These are phyloP conservation scores for Cercospora sp. DNA, from an alignment of 2,329 filamentous ascomycete genomes.

Conservation along the genomic window DNA sequence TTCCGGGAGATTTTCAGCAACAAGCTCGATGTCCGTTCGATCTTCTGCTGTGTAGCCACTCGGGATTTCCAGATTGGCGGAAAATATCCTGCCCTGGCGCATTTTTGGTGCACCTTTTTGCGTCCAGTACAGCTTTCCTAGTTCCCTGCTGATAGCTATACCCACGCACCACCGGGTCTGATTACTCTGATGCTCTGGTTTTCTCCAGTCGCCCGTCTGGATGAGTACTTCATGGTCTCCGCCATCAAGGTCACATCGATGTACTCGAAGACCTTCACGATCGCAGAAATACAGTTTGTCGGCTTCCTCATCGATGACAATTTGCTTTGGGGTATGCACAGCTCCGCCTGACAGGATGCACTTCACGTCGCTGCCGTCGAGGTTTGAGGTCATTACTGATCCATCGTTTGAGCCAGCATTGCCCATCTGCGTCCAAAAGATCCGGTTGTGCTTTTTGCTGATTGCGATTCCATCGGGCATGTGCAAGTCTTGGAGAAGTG, in stretches of 20 bases:
- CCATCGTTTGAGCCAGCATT: constrained; percentile 28
- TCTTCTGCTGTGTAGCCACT: constrained; percentile 31
- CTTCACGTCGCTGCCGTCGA: constrained; percentile 51
- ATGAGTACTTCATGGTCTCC: constrained; percentile 43
- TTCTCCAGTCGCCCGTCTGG: constrained; percentile 41
- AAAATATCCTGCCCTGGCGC: constrained; percentile 54
- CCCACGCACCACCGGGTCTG: constrained; percentile 48
- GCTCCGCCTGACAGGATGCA: constrained; percentile 48
- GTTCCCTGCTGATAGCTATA: constrained; percentile 48
- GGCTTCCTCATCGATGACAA: constrained; percentile 35
- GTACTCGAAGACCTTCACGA: constrained; percentile 46
- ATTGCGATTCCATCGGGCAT: constrained; percentile 40
- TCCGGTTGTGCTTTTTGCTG: constrained; percentile 21
- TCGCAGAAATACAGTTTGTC: constrained; percentile 47
- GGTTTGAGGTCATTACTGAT: constrained; percentile 33
- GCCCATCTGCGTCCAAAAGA: constrained; percentile 40
- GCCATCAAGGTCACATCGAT: constrained; percentile 42
- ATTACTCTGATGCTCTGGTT: constrained; percentile 20
- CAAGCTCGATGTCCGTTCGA: constrained; percentile 46
- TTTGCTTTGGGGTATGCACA: constrained; percentile 54
- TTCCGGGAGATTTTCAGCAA: constrained; percentile 53
- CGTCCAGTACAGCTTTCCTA: constrained; percentile 58
- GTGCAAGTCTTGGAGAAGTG: constrained; percentile 10
- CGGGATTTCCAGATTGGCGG: constrained; percentile 48
- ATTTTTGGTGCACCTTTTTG: constrained; percentile 59